Evolutionary conservation across 305 asterid genomes (phyloP), one percentile per base, ranked within the genome.

Genomic region (Stenogyne calaminthoides): DNA sequence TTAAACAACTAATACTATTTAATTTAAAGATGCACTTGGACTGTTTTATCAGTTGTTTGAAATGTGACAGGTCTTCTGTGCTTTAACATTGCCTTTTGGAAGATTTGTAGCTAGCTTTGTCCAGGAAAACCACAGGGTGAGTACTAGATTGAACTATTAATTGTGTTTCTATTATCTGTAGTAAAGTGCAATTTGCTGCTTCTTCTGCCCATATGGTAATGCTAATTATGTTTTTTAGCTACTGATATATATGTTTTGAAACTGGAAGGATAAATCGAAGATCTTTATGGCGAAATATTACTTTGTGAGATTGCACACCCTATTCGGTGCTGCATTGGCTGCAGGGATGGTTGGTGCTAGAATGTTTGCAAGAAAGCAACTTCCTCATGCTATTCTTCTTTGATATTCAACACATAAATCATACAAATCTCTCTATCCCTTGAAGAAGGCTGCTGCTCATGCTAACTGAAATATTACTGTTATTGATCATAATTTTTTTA

Each of bases 251-350:
- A 55, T 62, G 14, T 11, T 22, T 59, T 5, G n/a, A 39, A 51
- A 12, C 8, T 52, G 12, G 49, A 46, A 90, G 96, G 96, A 92
- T 76, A 78, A 84, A 75, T 59, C 84, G 36, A 88, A 84, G 82
- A 90, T 90, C 25, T 92, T 88, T 72, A 85, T 88, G 89, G 91
- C 94, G 1, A 92, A 90, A 58, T 92, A 92, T 71, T 84, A 82
- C 71, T 83, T 88, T 74, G 97, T 92, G 92, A 85, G 96, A 77
- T 80, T 92, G 72, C 98, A 90, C 72, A 79, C 87, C 29, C 27
- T 71, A 63, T 88, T 88, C 69, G 98, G 98, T 77, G 88, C 84
- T 51, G 92, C 96, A 76, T 80, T 88, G 84, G 87, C 96, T 46
- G 89, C 89, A 59, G 97, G 97, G 39, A 51, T 92, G 78, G 92